Base-by-base conservation (phyloP, 306 rosid species). In the Corylus avellana region DNA sequence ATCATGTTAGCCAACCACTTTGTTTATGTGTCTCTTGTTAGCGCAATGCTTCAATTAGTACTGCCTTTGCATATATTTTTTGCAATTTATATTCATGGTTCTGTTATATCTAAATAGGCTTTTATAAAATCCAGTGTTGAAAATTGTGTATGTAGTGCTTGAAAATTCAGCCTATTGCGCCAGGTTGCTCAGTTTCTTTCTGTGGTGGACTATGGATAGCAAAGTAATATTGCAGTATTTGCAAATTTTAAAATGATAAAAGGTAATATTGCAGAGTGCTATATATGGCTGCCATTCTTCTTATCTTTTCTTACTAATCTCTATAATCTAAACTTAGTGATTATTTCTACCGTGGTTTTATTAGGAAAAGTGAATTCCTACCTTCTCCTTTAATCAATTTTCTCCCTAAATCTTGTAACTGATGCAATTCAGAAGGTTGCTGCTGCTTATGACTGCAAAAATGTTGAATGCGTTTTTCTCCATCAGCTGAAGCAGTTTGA, bases 351-450 rank as follows among this genome's bases (percentile, higher is more conserved):
- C 16, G 16, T 70, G 16, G 1, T 44, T 11, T 3, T 10, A 16
- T 70, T 5, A 4, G 46, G 46, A 42, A 42, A 42, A 42, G 46
- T 42, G 7, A 42, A 42, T 42, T 42, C 46, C 46, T 42, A 5
- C 1, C 46, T 42, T 42, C 46, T 22, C 22, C 13, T 46, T 10
- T 50, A 10, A 49, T 48, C 61, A 35, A 4, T 11, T 6, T 53
- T 39, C 59, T 79, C 49, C 25, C 20, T 66, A 5, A 42, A 8
- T 14, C 48, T 42, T 4, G 99, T 93, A 27, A 75, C 97, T 12
- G 99, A 95, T 7, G 98, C 99, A 39, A 91, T 95, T 71, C 99
- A 95, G 78, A 95, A 95, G 88, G 99, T 93, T 83, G 99, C 99
- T 22, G 22, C 22, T 22, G 25, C 25, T 22, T 22, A 22, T 22